Evolutionary conservation across 352 stramenopile species (phyloP).

Genomic region (Pythium coloratum): DNA sequence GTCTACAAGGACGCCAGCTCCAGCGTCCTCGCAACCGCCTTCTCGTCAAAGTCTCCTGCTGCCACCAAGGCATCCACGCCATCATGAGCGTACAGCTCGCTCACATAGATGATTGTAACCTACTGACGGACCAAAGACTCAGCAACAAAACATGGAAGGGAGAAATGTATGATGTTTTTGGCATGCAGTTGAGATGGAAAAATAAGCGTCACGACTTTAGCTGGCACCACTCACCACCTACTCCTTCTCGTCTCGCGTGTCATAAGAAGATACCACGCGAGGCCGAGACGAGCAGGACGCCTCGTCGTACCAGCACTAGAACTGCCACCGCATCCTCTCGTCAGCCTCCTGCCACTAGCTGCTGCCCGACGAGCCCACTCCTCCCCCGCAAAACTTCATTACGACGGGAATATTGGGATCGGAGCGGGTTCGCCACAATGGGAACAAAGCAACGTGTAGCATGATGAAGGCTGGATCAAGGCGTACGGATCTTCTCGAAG

Average conservation of each 20-base stretch:
- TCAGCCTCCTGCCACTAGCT: background rate
- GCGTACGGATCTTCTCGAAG: conserved; percentile 15
- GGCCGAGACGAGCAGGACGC: background rate
- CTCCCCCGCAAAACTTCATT: background rate
- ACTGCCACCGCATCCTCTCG: conserved; percentile 21
- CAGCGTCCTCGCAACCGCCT: conserved; percentile 3
- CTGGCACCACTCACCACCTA: conserved; percentile 3
- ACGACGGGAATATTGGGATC: background rate
- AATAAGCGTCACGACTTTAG: conserved; percentile 34
- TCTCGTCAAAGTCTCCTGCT: conserved; percentile 2
- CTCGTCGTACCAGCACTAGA: conserved; percentile 18
- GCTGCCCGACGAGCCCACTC: background rate
- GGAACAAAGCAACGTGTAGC: background rate
- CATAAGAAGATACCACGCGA: conserved; percentile 1
- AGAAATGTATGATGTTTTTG: conserved; percentile 22
- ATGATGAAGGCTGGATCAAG: conserved; percentile 2
- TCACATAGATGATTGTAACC: too few relatives aligned
- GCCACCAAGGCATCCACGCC: background rate
- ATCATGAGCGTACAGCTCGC: background rate
- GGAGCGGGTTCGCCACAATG: background rate
- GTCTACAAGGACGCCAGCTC: conserved; percentile 60
- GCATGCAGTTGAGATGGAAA: conserved; percentile 29
- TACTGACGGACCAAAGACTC: too few relatives aligned
- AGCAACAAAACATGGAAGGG: background rate
- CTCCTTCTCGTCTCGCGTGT: background rate